Evolutionary conservation across 2,329 filamentous ascomycete genomes (phyloP).

Genomic region (Teratosphaeria nubilosa): DNA sequence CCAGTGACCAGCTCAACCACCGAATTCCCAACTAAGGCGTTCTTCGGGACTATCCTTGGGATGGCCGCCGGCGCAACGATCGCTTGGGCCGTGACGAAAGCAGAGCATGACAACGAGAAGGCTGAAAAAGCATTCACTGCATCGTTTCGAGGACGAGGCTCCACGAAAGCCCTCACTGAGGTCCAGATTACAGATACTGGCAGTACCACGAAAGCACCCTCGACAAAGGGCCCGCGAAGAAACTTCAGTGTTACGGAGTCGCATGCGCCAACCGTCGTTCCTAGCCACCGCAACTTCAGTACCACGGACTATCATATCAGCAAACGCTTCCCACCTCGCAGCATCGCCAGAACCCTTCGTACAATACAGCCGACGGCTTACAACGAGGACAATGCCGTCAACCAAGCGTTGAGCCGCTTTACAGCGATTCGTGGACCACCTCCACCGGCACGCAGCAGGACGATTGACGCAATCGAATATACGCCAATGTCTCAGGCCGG

Average conservation of each 20-base stretch:
- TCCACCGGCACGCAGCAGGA: conserved; percentile 14
- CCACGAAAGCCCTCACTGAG: background rate
- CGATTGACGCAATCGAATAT: conserved; percentile 17
- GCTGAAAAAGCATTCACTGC: conserved; percentile 27
- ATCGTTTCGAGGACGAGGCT: background rate
- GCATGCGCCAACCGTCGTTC: conserved; percentile 5
- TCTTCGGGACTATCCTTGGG: conserved; percentile 64
- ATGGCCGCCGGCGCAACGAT: conserved; percentile 68
- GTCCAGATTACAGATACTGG: conserved; percentile 16
- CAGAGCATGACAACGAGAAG: conserved; percentile 41
- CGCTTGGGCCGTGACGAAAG: conserved; percentile 63
- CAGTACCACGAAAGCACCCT: conserved; percentile 15
- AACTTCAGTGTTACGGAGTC: conserved; percentile 28
- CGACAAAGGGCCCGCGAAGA: conserved; percentile 5
- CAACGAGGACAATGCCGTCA: conserved; percentile 15
- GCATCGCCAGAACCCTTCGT: conserved; percentile 15
- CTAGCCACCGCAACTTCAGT: conserved; percentile 19
- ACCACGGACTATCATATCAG: conserved; percentile 21
- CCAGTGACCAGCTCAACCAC: conserved; percentile 5
- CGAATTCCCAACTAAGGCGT: conserved; percentile 14
- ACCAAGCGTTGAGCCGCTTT: conserved; percentile 15
- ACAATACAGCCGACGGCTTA: conserved; percentile 27
- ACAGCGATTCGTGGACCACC: conserved; percentile 11
- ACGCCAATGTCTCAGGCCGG: conserved; percentile 6
- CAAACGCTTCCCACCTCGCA: conserved; percentile 13